These are phyloP conservation scores for Gypsophila paniculata DNA, from an alignment of 179 eudicot species.

Conservation along the genomic window DNA sequence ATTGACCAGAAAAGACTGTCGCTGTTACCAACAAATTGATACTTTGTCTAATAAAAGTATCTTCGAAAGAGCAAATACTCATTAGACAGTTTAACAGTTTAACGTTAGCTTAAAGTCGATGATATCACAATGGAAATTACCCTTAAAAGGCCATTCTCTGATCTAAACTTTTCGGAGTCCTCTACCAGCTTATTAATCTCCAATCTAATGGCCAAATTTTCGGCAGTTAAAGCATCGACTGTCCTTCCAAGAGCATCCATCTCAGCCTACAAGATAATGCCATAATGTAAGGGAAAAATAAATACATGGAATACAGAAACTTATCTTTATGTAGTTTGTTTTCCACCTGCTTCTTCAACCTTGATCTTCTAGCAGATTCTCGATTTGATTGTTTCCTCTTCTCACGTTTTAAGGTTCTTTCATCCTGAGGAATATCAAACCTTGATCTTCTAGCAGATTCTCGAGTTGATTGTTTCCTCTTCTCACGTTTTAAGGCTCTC, in stretches of 20 bases:
- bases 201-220: slow-evolving; percentile 68
- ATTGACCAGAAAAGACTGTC: neutral
- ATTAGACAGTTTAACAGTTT: too few relatives aligned
- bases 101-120: too few relatives aligned
- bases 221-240: slow-evolving; percentile 68
- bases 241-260: slow-evolving; percentile 66
- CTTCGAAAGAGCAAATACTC: too few relatives aligned
- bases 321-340: neutral
- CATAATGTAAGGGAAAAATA: neutral
- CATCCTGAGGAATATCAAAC: slow-evolving; percentile 65
- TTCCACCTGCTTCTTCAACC: slow-evolving; percentile 85
- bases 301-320: neutral
- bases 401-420: slow-evolving; percentile 73
- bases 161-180: slow-evolving; percentile 60
- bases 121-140: slow-evolving; percentile 28
- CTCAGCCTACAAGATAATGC: slow-evolving; percentile 60
- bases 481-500: slow-evolving; percentile 81
- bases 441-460: slow-evolving; percentile 98
- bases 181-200: slow-evolving; percentile 59
- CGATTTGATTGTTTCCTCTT: slow-evolving; percentile 94
- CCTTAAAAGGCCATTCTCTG: slow-evolving; percentile 56
- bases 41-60: too few relatives aligned
- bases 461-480: slow-evolving; percentile 90
- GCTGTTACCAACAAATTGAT: neutral
- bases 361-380: slow-evolving; percentile 94